These are phyloP conservation scores for Wickerhamiella lipophila DNA, from an alignment of 805 yeast genomes.

Conservation along the genomic window DNA sequence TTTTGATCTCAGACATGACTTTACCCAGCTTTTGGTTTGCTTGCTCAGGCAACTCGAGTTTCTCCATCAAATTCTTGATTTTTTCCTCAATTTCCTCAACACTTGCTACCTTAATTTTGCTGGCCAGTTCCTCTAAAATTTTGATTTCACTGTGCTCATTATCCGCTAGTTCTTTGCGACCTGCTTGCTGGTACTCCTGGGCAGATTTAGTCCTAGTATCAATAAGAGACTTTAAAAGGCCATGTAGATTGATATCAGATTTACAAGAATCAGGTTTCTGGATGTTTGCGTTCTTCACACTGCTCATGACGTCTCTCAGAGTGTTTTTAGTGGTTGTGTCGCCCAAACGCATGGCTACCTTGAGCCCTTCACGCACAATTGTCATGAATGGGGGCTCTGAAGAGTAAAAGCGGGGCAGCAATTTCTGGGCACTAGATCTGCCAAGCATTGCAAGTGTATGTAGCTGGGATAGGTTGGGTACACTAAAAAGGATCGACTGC, in stretches of 20 bases:
- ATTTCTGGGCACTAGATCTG: background rate
- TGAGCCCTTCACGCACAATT: conserved; percentile 33
- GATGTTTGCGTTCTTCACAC: conserved; percentile 28
- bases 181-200: conserved; percentile 34
- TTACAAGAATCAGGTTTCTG: conserved; percentile 24
- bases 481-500: too few species aligned
- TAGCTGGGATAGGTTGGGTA: too few species aligned
- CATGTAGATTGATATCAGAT: conserved; percentile 27
- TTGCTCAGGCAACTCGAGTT: conserved; percentile 12
- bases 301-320: conserved; percentile 26
- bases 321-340: conserved; percentile 28
- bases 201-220: conserved; percentile 38
- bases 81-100: conserved; percentile 33
- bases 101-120: conserved; percentile 37
- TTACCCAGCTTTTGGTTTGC: conserved; percentile 15
- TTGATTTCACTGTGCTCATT: conserved; percentile 38
- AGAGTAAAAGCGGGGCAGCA: background rate
- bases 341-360: conserved; percentile 38
- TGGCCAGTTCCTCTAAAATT: conserved; percentile 33
- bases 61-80: conserved; percentile 22
- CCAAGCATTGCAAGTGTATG: background rate
- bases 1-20: conserved; percentile 20
- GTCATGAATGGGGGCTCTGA: conserved; percentile 27
- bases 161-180: conserved; percentile 42
- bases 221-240: conserved; percentile 32